Evolutionary conservation across 257 asterid genomes (phyloP).

Genomic region (Paraleonurus japonicus): DNA sequence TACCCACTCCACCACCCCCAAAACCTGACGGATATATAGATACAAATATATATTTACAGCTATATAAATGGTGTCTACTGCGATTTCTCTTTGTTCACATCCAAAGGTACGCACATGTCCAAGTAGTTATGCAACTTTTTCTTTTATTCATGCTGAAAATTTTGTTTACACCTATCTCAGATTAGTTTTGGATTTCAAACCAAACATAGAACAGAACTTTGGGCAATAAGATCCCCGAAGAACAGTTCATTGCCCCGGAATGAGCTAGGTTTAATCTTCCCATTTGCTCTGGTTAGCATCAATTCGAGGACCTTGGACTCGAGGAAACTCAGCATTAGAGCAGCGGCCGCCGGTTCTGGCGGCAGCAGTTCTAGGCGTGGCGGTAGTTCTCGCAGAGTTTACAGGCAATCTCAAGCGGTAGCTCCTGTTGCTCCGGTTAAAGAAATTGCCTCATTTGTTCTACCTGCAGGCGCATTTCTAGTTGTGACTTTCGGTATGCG

Average conservation of each 20-base stretch:
- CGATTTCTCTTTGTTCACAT: slow-evolving; percentile 49
- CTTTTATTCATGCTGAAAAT: neutral
- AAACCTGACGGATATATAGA: neutral
- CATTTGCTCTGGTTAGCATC: slow-evolving; percentile 29
- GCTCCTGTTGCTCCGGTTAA: slow-evolving; percentile 46
- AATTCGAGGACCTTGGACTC: slow-evolving; percentile 31
- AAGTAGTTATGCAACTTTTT: neutral
- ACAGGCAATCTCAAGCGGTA: slow-evolving; percentile 62
- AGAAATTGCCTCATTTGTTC: slow-evolving; percentile 50
- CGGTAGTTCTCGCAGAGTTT: slow-evolving; percentile 55
- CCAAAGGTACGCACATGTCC: slow-evolving; percentile 43
- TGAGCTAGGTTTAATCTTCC: slow-evolving; percentile 33
- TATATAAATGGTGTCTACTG: slow-evolving; percentile 50
- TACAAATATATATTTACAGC: slow-evolving; percentile 8
- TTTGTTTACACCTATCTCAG: slow-evolving; percentile 32
- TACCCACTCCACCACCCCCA: neutral
- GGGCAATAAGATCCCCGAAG: slow-evolving; percentile 21
- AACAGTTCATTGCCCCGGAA: slow-evolving; percentile 23
- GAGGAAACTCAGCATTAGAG: slow-evolving; percentile 38
- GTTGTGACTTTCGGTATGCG: slow-evolving; percentile 74
- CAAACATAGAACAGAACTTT: slow-evolving; percentile 23
- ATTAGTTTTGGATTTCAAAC: slow-evolving; percentile 30
- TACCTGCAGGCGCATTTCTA: slow-evolving; percentile 75
- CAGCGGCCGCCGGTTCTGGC: slow-evolving; percentile 43
- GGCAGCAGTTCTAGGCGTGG: slow-evolving; percentile 48